Base-by-base conservation (phyloP, 192 early-diverging fungal genomes). In the Pilaira anomala region DNA sequence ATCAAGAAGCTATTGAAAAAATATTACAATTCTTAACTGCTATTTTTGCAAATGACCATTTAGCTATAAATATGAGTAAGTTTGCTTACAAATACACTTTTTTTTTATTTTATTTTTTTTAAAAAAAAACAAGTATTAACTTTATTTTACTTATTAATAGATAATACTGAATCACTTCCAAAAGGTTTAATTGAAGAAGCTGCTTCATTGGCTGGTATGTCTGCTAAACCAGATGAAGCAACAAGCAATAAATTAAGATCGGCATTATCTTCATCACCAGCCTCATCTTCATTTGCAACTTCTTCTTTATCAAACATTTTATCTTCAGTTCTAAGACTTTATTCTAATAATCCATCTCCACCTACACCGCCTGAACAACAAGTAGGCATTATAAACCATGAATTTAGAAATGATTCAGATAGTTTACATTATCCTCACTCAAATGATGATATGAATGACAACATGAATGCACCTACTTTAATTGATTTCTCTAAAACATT, bases 1-100 rank as follows among this genome's bases (percentile, higher is more conserved):
- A 97, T 68, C 94, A 97, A 73, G 86, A 87, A 11, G 93, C 87
- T 0, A 96, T 98, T 44, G 90, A 96, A 76, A 96, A 95, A 69
- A 96, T 98, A 55, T 61, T 98, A 60, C 76, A 86, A 14, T 98
- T 98, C 73, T 71, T 98, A 67, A 93, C 94, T 1, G 85, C 90
- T 0, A 85, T 97, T 33, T 95, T 92, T 73, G 81, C 88, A 24
- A 66, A 68, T 29, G 84, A 86, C 18, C 71, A 75, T 21, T 25
- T 58, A 41, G 52, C 62, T 7, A 36, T 49, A 41, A 29, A 44
- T 65, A 54, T 63, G 53, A 63, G 54, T 69, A 58, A 63, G 68
- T 40, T 12, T 60, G 7, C 14, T 33, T 18, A 46, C 49, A 63
- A 41, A 67, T 36, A n/a, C 24, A 13, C 30, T 9, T 19, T 19